Conservation (phyloP, 176 grass and related monocot genomes). For the Avena sativa region DNA sequence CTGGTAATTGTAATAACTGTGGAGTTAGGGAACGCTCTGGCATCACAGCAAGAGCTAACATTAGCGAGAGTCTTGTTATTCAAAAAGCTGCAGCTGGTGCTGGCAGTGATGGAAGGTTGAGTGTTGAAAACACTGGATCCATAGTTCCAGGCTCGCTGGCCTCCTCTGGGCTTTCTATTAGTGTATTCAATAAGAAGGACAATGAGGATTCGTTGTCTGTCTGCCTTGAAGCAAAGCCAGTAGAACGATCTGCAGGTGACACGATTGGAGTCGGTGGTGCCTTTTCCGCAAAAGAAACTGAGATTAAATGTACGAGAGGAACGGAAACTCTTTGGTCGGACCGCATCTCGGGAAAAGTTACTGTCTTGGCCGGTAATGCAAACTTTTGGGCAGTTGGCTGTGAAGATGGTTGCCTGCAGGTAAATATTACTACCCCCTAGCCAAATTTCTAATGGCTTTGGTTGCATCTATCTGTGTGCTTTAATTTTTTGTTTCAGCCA, state of each 20-base stretch:
- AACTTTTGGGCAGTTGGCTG: slow-evolving; percentile 97
- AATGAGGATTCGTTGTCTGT: slow-evolving; percentile 59
- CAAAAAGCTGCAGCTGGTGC: slow-evolving; percentile 63
- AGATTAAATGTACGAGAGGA: slow-evolving; percentile 74
- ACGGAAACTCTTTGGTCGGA: slow-evolving; percentile 86
- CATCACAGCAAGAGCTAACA: slow-evolving; percentile 79
- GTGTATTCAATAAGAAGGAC: slow-evolving; percentile 62
- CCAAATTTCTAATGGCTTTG: not conserved
- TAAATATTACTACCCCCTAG: slow-evolving; percentile 36
- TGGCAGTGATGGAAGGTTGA: slow-evolving; percentile 58
- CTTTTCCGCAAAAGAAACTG: slow-evolving; percentile 79
- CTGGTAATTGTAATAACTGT: slow-evolving; percentile 58
- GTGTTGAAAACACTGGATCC: slow-evolving; percentile 66
- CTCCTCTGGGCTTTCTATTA: slow-evolving; percentile 57
- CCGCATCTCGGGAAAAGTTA: slow-evolving; percentile 84
- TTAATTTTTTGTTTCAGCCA: slow-evolving; percentile 24
- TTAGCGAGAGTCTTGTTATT: slow-evolving; percentile 82
- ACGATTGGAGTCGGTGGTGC: slow-evolving; percentile 62
- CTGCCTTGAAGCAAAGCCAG: slow-evolving; percentile 73
- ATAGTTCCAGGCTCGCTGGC: slow-evolving; percentile 46
- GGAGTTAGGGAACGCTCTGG: slow-evolving; percentile 72
- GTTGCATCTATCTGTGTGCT: not conserved
- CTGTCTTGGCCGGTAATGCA: slow-evolving; percentile 88
- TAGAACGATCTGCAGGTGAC: slow-evolving; percentile 74
- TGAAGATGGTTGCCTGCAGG: slow-evolving; percentile 95